These are phyloP conservation scores for Laetiporus sulphureus DNA, from an alignment of 1,284 basidiomycete genomes.

Conservation along the genomic window DNA sequence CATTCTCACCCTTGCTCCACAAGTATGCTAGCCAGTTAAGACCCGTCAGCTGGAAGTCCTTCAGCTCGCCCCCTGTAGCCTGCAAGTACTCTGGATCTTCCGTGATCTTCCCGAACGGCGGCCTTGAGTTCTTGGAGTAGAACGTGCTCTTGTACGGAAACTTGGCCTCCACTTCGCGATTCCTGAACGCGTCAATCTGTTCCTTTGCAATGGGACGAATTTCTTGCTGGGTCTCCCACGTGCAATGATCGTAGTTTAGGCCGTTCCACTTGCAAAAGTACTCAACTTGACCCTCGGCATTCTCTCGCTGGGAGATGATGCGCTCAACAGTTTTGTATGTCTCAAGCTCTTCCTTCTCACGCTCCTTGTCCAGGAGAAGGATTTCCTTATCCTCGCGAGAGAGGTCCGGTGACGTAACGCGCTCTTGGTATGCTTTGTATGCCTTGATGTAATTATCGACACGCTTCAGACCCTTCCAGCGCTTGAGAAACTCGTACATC, in stretches of 20 bases:
- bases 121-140: constrained; percentile 70
- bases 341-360: constrained; percentile 86
- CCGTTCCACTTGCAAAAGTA: constrained; percentile 99
- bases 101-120: constrained; percentile 79
- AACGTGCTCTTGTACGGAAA: constrained; percentile 83
- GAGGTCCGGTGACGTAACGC: constrained; percentile 61
- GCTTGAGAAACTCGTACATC: constrained; percentile 90
- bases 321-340: constrained; percentile 91
- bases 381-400: constrained; percentile 88
- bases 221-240: constrained; percentile 89
- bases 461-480: constrained; percentile 91
- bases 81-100: constrained; percentile 89
- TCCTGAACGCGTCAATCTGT: constrained; percentile 78
- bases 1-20: constrained; percentile 94
- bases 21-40: constrained; percentile 98
- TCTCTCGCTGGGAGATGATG: constrained; percentile 80
- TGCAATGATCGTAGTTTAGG: constrained; percentile 92
- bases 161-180: constrained; percentile 71
- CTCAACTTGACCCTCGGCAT: constrained; percentile 62
- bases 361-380: constrained; percentile 84
- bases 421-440: constrained; percentile 68
- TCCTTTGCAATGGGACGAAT: constrained; percentile 69
- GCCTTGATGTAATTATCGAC: constrained; percentile 99
- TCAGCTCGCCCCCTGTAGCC: constrained; percentile 76
- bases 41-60: constrained; percentile 98